phyloP scores from a whole-genome alignment of 192 early-diverging fungal genomes.

The Umbelopsis ramanniana region DNA sequence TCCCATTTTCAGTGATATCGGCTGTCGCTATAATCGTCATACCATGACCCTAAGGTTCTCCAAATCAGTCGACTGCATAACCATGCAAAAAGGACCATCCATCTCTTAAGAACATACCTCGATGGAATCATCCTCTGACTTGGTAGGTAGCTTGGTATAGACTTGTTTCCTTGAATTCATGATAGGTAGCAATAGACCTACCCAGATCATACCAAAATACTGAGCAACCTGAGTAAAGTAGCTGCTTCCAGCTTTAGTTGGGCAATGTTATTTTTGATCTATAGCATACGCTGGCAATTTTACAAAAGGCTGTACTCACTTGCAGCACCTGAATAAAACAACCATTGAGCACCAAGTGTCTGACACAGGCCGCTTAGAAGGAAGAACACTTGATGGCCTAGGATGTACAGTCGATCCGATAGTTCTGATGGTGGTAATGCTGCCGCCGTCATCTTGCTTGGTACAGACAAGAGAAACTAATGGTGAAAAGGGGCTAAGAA shows the following conservation, averaged over 20 bases:
- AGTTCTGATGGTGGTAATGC: neutral
- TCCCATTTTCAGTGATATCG: neutral
- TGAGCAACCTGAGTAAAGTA: conserved; percentile 37
- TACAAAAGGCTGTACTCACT: conserved; percentile 44
- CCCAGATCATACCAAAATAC: conserved; percentile 46
- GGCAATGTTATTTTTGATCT: neutral
- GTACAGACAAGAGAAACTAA: neutral
- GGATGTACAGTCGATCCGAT: conserved; percentile 29
- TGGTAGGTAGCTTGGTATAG: conserved; percentile 18
- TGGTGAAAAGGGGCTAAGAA: neutral
- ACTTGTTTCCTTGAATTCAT: conserved; percentile 20
- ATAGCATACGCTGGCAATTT: neutral
- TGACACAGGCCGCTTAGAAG: conserved; percentile 54
- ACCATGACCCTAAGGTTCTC: neutral
- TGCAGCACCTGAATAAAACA: conserved; percentile 63
- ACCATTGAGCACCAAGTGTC: conserved; percentile 58
- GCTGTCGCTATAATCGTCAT: neutral
- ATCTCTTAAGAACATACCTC: neutral
- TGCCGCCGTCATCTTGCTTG: neutral
- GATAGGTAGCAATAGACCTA: conserved; percentile 43
- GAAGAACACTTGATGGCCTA: conserved; percentile 53
- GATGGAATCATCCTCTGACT: conserved; percentile 14
- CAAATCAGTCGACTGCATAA: neutral
- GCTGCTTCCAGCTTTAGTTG: conserved; percentile 32
- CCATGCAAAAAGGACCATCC: too few species aligned